Evolutionary conservation across 1,284 basidiomycete species (phyloP), one percentile per base, ranked within the genome.

Genomic region (Meira nashicola): DNA sequence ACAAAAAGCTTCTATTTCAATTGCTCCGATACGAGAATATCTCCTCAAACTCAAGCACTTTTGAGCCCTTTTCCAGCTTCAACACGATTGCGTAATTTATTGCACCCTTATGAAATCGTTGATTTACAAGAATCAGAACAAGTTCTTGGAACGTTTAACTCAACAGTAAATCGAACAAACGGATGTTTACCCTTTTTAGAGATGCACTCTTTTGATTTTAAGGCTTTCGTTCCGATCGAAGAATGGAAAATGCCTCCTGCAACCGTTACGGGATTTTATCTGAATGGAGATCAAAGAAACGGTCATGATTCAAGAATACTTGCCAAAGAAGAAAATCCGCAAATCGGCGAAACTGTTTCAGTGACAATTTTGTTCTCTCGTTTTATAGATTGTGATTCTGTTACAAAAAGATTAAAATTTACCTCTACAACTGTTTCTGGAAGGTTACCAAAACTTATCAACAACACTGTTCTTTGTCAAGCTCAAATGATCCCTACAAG

Each of bases 221-320:
- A 53, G 50, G 50, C 50, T 2, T 53, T 23, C 37, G 39, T 39
- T n/a, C 50, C 50, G 23, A 53, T 53, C n/a, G 46, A 53, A 39
- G n/a, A 53, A 14, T 53, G 37, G 28, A 25, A 33, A n/a, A 28
- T 28, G 17, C 50, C 50, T 14, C 12, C 11, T 14, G 21, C 50
- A 39, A 33, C 23, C 50, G 19, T 53, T 41, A 53, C 50, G 5
- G n/a, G 39, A 53, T 39, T 53, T 28, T 33, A 33, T n/a, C 12
- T 53, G 5, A 53, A 53, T 41, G 12, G 28, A 37, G 28, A 53
- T 39, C 38, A n/a, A 53, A 19, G 17, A 14, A 17, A 39, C n/a
- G 50, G 50, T 25, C 50, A 53, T 25, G 50, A 53, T 25, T n/a
- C 50, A 17, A 17, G 50, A 14, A 37, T 53, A 4, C 23, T 53